A percentile compares a stretch with the other conserved stretches of the same genome.
Conservation (phyloP, 1,284 basidiomycete genomes). For the Sutorius eximius region DNA sequence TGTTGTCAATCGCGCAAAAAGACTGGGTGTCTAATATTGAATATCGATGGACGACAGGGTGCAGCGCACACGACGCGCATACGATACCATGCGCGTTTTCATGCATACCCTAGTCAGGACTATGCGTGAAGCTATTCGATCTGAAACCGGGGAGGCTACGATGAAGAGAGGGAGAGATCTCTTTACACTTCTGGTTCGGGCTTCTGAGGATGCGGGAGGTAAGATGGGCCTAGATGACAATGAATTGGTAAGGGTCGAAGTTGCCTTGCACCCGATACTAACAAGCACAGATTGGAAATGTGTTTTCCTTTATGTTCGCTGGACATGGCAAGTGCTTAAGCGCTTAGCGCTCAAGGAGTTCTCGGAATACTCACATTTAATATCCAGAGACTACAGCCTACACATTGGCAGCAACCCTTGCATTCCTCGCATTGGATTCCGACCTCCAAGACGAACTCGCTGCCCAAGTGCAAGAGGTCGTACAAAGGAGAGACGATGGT, state of each 20-base stretch:
- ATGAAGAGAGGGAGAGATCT: slow-evolving; percentile 35
- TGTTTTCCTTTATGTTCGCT: slow-evolving; percentile 53
- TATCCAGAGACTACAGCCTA: slow-evolving; percentile 51
- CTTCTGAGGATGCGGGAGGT: slow-evolving; percentile 46
- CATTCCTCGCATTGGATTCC: slow-evolving; percentile 43
- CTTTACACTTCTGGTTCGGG: slow-evolving; percentile 51
- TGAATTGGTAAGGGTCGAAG: slow-evolving; percentile 43
- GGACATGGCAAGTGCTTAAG: slow-evolving; percentile 49
- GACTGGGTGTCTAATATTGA: background rate
- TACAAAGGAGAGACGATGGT: slow-evolving; percentile 38
- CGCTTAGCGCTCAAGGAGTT: background rate
- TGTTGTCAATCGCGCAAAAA: background rate
- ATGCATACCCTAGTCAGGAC: no score
- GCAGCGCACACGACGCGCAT: slow-evolving; percentile 29
- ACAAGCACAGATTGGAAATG: slow-evolving; percentile 49
- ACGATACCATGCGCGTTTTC: slow-evolving; percentile 36
- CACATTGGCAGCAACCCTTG: slow-evolving; percentile 48
- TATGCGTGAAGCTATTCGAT: slow-evolving; percentile 34
- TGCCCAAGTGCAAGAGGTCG: slow-evolving; percentile 40
- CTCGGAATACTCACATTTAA: background rate
- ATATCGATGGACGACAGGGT: slow-evolving; percentile 18
- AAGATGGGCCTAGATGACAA: slow-evolving; percentile 46
- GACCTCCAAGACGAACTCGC: slow-evolving; percentile 50
- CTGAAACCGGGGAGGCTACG: slow-evolving; percentile 13
- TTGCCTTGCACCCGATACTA: background rate